These are phyloP conservation scores for Orobanche coerulescens DNA, from an alignment of 257 asterid genomes.

Conservation along the genomic window DNA sequence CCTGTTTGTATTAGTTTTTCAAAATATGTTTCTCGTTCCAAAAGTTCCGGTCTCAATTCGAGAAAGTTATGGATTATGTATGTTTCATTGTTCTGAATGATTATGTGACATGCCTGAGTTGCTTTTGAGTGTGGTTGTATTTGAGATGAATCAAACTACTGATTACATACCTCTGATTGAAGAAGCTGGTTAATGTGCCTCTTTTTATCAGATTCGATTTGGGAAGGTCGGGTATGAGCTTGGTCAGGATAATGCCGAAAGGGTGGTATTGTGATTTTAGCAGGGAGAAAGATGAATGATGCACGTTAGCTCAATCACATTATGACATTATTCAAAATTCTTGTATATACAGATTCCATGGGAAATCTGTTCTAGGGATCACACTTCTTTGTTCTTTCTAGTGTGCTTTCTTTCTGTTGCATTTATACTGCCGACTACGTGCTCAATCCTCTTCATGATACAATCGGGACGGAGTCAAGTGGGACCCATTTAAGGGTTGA, in stretches of 20 bases:
- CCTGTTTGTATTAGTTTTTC: constrained; percentile 10
- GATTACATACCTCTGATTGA: background rate
- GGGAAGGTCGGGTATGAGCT: constrained; percentile 25
- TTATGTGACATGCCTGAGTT: background rate
- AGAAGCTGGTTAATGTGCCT: constrained; percentile 14
- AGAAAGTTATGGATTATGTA: background rate
- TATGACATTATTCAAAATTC: constrained; percentile 19
- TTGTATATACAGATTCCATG: constrained; percentile 38
- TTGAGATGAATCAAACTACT: background rate
- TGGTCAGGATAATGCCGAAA: constrained; percentile 28
- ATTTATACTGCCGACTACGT: constrained; percentile 32
- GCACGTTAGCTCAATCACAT: constrained; percentile 45
- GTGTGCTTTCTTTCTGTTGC: constrained; percentile 38
- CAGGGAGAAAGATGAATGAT: constrained; percentile 20
- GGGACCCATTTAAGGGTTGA: constrained; percentile 17
- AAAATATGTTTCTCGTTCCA: background rate
- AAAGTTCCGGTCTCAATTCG: background rate
- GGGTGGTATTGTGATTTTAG: constrained; percentile 33
- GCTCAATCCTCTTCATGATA: constrained; percentile 25
- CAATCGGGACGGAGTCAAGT: background rate
- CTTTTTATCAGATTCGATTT: constrained; percentile 31
- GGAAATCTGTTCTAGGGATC: constrained; percentile 27
- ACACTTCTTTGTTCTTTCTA: constrained; percentile 35
- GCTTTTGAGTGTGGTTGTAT: background rate
- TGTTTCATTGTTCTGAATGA: constrained; percentile 1